Conservation (phyloP, 305 asterid species). For the Fraxinus ornus region DNA sequence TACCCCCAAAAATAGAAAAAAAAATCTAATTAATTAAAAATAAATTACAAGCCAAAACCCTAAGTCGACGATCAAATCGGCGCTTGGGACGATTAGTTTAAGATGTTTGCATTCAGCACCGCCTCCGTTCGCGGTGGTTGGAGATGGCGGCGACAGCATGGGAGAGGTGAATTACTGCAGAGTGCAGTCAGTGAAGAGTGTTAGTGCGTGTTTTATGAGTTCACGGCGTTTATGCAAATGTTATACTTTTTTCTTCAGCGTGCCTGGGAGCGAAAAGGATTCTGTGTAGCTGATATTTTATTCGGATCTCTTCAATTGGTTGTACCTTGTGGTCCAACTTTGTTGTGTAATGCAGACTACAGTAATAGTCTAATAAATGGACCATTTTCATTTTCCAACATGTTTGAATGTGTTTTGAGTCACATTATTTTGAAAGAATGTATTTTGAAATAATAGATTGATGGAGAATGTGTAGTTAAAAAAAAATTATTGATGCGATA, state of each 20-base stretch:
- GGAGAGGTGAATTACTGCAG: neutral
- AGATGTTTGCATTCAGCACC: neutral
- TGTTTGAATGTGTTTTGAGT: too few species aligned
- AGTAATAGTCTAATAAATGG: neutral
- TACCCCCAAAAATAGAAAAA: neutral
- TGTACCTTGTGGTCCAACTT: neutral
- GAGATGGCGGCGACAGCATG: neutral
- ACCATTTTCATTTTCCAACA: neutral
- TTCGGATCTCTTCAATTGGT: neutral
- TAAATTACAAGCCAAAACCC: neutral
- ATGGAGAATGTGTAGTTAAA: too few species aligned
- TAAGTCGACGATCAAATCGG: neutral
- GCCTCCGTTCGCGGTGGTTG: neutral
- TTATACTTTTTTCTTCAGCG: neutral
- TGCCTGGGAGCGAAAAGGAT: neutral
- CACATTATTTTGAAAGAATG: too few species aligned
- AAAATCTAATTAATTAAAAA: neutral
- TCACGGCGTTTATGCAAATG: neutral
- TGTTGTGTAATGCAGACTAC: neutral
- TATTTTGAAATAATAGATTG: too few species aligned
- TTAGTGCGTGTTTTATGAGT: neutral
- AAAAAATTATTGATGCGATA: too few species aligned
- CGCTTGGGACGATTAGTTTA: neutral
- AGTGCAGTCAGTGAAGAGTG: neutral
- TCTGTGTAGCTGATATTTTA: neutral